Base-by-base conservation (phyloP, 495 filamentous ascomycete species). In the Rostrohypoxylon terebratum region DNA sequence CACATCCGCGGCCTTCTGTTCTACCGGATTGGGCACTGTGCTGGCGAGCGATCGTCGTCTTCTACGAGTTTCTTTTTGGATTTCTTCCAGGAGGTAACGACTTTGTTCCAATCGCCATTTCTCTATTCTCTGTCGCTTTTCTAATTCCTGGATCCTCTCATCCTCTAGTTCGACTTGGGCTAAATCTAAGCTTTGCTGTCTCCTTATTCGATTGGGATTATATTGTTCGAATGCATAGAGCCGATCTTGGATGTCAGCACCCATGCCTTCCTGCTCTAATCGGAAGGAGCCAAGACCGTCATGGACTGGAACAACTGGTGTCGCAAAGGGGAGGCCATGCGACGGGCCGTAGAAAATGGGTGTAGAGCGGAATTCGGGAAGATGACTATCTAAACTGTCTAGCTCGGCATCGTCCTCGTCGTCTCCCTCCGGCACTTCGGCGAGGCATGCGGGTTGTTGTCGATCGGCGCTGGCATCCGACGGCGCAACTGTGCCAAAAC, bases 101-200 rank as follows among this genome's bases (percentile, higher is more conserved):
- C 93, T 97, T 78, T 98, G 96, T 75, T 98, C 96, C 75, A 96
- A 81, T 68, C 94, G 86, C 96, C 96, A 99, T 47, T 88, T 84
- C 79, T 98, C 93, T 81, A 99, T 97, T 69, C 94, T 85, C 71
- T 89, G 86, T 75, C 89, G 91, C 55, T 91, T 89, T 50, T 97
- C 93, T 11, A 84, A 79, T 65, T 90, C 88, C 66, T 86, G 83
- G 21, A 81, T 82, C 31, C 87, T 86, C 45, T 89, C 86, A 51
- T 84, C 85, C 68, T 91, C 88, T n/a, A 88, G 66, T 64, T 87
- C 85, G 34, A 84, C 55, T 45, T 77, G 78, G 3, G 80, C 81
- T 11, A 86, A 72, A 42, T 88, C 87, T 23, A 92, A 75, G 40
- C 88, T 89, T 75, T 94, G 92, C 28, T 89, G 83, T 57, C 85